Percentiles rank a stretch among this genome's conserved stretches.
Evolutionary conservation across 2,329 filamentous ascomycete species (phyloP).

Genomic region (Ceratocystis huliohia): DNA sequence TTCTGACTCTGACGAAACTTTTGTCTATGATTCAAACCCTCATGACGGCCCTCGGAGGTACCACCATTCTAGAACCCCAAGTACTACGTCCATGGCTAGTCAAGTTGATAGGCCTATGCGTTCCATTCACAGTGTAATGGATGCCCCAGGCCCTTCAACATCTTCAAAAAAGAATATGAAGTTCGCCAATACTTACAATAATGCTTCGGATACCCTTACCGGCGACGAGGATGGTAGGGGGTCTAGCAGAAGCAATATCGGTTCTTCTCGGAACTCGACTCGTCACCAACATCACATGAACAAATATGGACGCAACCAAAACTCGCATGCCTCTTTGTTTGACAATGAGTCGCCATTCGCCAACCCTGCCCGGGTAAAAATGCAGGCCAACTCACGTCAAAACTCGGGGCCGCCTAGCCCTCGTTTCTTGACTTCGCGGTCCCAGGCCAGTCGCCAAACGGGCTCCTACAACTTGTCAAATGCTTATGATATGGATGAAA

Average conservation of each 20-base stretch:
- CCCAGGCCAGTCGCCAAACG: constrained; percentile 34
- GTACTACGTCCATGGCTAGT: constrained; percentile 71
- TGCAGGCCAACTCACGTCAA: constrained; percentile 46
- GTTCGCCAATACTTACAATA: constrained; percentile 70
- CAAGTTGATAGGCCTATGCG: constrained; percentile 48
- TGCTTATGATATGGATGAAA: constrained; percentile 69
- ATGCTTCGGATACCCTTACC: constrained; percentile 40
- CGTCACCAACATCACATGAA: constrained; percentile 79
- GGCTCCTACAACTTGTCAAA: constrained; percentile 47
- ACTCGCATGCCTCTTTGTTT: constrained; percentile 57
- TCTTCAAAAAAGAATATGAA: constrained; percentile 81
- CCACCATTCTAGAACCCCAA: constrained; percentile 91
- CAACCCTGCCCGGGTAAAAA: constrained; percentile 50
- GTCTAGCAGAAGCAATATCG: constrained; percentile 45
- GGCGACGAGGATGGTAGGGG: constrained; percentile 55
- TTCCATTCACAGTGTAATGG: constrained; percentile 55
- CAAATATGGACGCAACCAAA: constrained; percentile 50
- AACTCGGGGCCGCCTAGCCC: constrained; percentile 60
- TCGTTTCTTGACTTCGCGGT: constrained; percentile 34
- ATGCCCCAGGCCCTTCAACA: constrained; percentile 37
- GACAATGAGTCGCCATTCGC: constrained; percentile 69
- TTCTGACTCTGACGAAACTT: constrained; percentile 95
- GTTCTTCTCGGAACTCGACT: constrained; percentile 51
- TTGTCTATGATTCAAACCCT: constrained; percentile 97
- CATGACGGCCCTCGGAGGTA: constrained; percentile 61